Percentiles rank a stretch among this genome's conserved stretches.
Conservation (phyloP, 78 protist species). For the Trichosphaerium sp. region DNA sequence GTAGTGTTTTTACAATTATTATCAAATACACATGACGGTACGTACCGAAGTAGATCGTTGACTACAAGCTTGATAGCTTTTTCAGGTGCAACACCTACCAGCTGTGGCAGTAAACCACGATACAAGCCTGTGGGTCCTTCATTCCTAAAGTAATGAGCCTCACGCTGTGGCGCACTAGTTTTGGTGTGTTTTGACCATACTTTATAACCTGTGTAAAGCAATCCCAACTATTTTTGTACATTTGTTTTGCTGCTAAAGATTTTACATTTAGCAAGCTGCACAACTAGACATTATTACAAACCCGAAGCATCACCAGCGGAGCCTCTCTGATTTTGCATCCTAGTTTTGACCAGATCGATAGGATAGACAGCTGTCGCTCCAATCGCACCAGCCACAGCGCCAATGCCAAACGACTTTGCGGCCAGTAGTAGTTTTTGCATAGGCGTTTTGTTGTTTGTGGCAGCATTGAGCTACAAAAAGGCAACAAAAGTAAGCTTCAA, state of each 20-base stretch:
- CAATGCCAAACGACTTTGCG: constrained; percentile 40
- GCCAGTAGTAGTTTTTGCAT: constrained; percentile 4
- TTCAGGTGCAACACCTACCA: constrained; percentile 79
- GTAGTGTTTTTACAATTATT: constrained; percentile 1
- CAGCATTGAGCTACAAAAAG: not conserved
- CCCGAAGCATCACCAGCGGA: constrained; percentile 32
- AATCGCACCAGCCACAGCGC: constrained; percentile 63
- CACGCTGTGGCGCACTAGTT: no score
- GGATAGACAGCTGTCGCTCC: constrained; percentile 72
- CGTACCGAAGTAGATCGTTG: constrained; percentile 48
- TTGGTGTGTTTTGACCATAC: no score
- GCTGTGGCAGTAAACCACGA: constrained; percentile 63
- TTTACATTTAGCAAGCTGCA: no score
- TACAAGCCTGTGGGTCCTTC: constrained; percentile 58
- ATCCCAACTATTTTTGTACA: constrained; percentile 50
- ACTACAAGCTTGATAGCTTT: constrained; percentile 70
- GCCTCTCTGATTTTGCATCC: constrained; percentile 56
- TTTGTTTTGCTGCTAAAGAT: not conserved
- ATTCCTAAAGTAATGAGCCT: no score
- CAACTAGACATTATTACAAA: no score
- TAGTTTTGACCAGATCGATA: constrained; percentile 63
- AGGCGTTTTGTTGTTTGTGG: not conserved
- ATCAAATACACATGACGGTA: no score
- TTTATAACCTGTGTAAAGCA: constrained; percentile 51
- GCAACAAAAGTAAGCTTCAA: not conserved